These are phyloP conservation scores for Ligustrum vulgare DNA, from an alignment of 257 asterid species.

Conservation along the genomic window DNA sequence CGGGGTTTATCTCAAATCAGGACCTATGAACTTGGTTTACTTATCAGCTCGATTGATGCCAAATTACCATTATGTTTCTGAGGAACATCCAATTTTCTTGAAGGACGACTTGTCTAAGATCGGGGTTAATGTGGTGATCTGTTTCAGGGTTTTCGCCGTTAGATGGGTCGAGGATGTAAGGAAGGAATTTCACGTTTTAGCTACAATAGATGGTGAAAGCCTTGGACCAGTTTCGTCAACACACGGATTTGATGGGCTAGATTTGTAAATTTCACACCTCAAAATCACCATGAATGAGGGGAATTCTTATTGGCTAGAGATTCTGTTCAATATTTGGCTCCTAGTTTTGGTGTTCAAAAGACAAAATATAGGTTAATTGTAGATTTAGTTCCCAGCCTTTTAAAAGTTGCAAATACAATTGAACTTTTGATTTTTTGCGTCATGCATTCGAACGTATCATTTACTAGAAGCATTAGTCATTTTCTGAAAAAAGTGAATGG, in stretches of 20 bases:
- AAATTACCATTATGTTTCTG: constrained; percentile 39
- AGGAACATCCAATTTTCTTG: constrained; percentile 31
- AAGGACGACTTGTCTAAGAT: constrained; percentile 64
- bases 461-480: no score
- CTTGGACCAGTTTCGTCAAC: constrained; percentile 72
- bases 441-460: no score
- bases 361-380: neutral
- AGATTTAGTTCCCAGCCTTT: no score
- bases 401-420: no score
- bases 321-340: neutral
- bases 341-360: neutral
- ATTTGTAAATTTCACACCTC: constrained; percentile 25
- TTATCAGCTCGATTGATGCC: constrained; percentile 56
- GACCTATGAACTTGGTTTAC: constrained; percentile 68
- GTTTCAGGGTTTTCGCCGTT: constrained; percentile 50
- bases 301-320: neutral
- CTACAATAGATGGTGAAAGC: constrained; percentile 54
- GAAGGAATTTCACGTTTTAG: constrained; percentile 62
- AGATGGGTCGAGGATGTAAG: constrained; percentile 46
- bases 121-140: constrained; percentile 51
- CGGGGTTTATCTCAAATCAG: constrained; percentile 71
- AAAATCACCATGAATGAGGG: neutral
- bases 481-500: no score
- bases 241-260: constrained; percentile 60
- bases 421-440: no score